phyloP scores from a whole-genome alignment of 73 alveolate species.

The Paramecium biaurelia region DNA sequence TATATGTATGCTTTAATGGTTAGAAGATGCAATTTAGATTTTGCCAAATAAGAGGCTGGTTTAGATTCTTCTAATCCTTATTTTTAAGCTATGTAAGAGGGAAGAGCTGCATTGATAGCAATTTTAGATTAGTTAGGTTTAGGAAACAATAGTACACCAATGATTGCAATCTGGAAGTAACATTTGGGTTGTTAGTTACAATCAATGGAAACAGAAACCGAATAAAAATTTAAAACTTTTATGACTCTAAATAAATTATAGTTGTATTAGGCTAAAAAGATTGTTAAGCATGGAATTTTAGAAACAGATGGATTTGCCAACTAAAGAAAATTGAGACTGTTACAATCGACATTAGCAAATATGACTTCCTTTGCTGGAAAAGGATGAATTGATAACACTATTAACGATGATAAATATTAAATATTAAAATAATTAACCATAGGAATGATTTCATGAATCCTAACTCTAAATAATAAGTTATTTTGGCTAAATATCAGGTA shows the following conservation, averaged over 20 bases:
- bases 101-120: background rate
- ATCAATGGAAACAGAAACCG: background rate
- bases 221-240: background rate
- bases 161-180: conserved; percentile 15
- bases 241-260: background rate
- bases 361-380: conserved; percentile 23
- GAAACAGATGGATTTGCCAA: background rate
- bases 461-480: too few species aligned
- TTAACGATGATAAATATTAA: too few species aligned
- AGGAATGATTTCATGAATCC: too few species aligned
- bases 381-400: too few species aligned
- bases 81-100: conserved; percentile 8
- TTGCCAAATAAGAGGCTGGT: conserved; percentile 41
- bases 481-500: too few species aligned
- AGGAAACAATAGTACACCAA: conserved; percentile 23
- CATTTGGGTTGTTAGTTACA: conserved; percentile 1
- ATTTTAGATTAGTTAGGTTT: conserved; percentile 31
- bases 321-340: background rate
- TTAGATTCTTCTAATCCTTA: conserved; percentile 7
- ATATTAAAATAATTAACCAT: too few species aligned
- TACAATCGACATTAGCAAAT: conserved; percentile 3
- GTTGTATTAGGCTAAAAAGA: conserved; percentile 2
- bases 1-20: conserved; percentile 49
- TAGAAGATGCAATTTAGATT: conserved; percentile 38
- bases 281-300: background rate